Evolutionary conservation across 2,329 filamentous ascomycete genomes (phyloP), one percentile per base, ranked within the genome.

Genomic region (Xylaria sp.): DNA sequence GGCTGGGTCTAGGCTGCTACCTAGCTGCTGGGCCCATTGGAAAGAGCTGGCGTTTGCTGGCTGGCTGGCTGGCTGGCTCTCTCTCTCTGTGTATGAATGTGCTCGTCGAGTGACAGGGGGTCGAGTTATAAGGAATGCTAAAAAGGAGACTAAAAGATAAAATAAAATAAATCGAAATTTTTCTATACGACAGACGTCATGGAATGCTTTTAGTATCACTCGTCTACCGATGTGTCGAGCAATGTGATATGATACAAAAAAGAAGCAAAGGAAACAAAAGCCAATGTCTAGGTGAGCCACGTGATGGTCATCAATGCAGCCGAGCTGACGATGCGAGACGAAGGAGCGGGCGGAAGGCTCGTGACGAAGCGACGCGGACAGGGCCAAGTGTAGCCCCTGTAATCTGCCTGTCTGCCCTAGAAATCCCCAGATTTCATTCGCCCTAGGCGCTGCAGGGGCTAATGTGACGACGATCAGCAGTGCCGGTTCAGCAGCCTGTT

Each of bases 221-320:
- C n/a, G n/a, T n/a, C n/a, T 46, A 17, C 11, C 27, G 17, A 46
- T 27, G 10, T 19, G 51, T n/a, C n/a, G 29, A 10, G 10, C 27
- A n/a, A 5, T 17, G 8, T 57, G 29, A 43, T n/a, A 46, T 8
- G 40, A 43, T 11, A 21, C 1, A 48, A 17, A 23, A 23, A 13
- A 46, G 31, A 5, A 13, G 29, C 21, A 46, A 10, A 27, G 49
- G 37, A 53, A 62, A 31, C 49, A 44, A 37, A 21, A 37, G 17
- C 35, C 51, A 51, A 38, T 65, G 64, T 68, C 58, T 70, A 63
- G 43, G 44, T 65, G 55, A 57, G 55, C 58, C 68, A 70, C 68
- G 67, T 70, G 67, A 68, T 68, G 3, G 40, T n/a, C n/a, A 59
- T 54, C 13, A 17, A 29, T 47, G 46, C 60, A 55, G 49, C 54